A percentile compares a stretch with the other conserved stretches of the same genome.
These are phyloP conservation scores for Penicillium soppii DNA, from an alignment of 495 filamentous ascomycete species.

Conservation along the genomic window DNA sequence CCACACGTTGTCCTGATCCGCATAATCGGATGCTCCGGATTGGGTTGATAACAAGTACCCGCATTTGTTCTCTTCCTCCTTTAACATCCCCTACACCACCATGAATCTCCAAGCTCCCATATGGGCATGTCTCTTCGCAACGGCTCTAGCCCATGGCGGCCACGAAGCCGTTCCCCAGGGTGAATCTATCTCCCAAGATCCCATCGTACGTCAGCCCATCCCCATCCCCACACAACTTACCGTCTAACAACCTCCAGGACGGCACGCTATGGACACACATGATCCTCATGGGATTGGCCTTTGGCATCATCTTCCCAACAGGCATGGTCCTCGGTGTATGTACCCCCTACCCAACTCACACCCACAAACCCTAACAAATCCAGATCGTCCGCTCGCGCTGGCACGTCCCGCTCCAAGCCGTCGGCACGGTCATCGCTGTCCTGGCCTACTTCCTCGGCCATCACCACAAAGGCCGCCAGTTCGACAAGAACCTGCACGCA, in stretches of 20 bases:
- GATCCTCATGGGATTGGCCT: slow-evolving; percentile 79
- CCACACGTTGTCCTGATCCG: no score
- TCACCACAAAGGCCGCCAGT: slow-evolving; percentile 83
- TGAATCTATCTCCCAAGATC: slow-evolving; percentile 71
- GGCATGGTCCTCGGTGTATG: slow-evolving; percentile 94
- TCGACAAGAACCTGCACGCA: slow-evolving; percentile 79
- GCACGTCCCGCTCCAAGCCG: slow-evolving; percentile 87
- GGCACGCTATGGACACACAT: slow-evolving; percentile 92
- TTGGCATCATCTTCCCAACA: slow-evolving; percentile 87
- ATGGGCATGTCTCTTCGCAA: slow-evolving; percentile 26
- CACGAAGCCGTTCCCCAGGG: slow-evolving; percentile 75
- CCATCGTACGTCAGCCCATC: slow-evolving; percentile 63
- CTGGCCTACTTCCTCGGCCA: slow-evolving; percentile 91
- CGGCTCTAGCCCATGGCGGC: slow-evolving; percentile 67
- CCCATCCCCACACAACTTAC: neutral
- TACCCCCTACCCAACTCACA: slow-evolving; percentile 5
- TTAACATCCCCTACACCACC: slow-evolving; percentile 9
- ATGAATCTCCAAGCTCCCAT: slow-evolving; percentile 21
- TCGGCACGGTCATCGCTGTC: slow-evolving; percentile 72
- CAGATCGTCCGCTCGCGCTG: slow-evolving; percentile 87
- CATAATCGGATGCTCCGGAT: slow-evolving; percentile 28
- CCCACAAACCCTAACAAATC: neutral
- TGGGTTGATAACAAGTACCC: slow-evolving; percentile 14
- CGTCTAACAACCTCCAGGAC: slow-evolving; percentile 51
- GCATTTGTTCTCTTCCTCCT: slow-evolving; percentile 11